phyloP scores from a whole-genome alignment of 202 grass and related monocot genomes.

The Dendrocalamus latiflorus region DNA sequence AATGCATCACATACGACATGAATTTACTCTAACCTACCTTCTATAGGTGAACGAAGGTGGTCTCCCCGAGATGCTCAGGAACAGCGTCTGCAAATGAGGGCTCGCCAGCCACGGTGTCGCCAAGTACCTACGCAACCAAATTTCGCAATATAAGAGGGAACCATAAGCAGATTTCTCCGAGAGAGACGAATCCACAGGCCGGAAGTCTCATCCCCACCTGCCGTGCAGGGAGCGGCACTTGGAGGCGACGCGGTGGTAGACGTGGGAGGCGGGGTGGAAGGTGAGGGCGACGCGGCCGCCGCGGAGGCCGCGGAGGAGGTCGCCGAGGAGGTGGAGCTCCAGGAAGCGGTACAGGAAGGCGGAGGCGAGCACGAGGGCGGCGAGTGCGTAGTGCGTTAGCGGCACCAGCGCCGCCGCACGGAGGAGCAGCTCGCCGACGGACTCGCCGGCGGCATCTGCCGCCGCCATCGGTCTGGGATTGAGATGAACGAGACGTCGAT shows the following conservation, averaged over 20 bases:
- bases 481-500: no score
- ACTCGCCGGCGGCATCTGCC: no score
- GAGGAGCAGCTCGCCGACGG: no score
- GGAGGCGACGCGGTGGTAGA: slow-evolving; percentile 71
- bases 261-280: slow-evolving; percentile 59
- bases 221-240: slow-evolving; percentile 76
- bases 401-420: no score
- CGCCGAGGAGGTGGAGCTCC: slow-evolving; percentile 59
- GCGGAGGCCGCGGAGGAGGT: slow-evolving; percentile 59
- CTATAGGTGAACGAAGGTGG: slow-evolving; percentile 41
- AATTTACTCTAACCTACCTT: neutral
- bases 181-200: neutral
- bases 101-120: slow-evolving; percentile 86
- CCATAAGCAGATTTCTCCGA: neutral
- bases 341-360: slow-evolving; percentile 71
- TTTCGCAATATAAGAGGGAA: neutral
- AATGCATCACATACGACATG: neutral
- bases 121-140: slow-evolving; percentile 51
- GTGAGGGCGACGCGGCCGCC: no score
- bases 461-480: no score
- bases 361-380: slow-evolving; percentile 33
- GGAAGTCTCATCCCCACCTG: slow-evolving; percentile 34
- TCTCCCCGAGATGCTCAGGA: slow-evolving; percentile 64
- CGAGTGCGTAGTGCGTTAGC: slow-evolving; percentile 39
- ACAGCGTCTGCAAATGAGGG: slow-evolving; percentile 83